Evolutionary conservation across 2,329 filamentous ascomycete species (phyloP), one percentile per base, ranked within the genome.

Genomic region (Colletotrichum cordylinicola): DNA sequence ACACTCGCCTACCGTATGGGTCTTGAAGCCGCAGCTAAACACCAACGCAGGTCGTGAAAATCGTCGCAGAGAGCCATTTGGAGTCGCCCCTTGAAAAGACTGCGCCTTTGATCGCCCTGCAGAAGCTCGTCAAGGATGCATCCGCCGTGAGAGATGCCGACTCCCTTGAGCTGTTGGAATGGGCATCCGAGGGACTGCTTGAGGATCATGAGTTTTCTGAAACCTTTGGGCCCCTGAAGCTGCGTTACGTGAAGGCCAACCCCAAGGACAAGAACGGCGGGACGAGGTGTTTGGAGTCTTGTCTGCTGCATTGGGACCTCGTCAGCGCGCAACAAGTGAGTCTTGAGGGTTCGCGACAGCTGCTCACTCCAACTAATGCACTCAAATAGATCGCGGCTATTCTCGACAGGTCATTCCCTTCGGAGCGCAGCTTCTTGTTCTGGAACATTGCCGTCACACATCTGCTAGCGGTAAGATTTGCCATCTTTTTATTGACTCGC

Each of bases 361-460:
- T 24, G 39, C 8, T 31, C 39, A 15, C 6, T 21, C 16, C 4
- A 5, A 29, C 43, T 72, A 71, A 76, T 48, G 43, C 18, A 15
- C 13, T 8, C 21, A 52, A 56, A 15, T 70, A 91, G 89, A 91
- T 92, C 79, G 88, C 90, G 0, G 88, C 88, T 2, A 86, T 87
- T 1, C 79, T 91, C 31, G 90, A 91, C 75, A 88, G 88, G 79
- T 87, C 87, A 0, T 88, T 89, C 66, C 83, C 88, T 3, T 82
- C 85, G 33, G 88, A 91, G 27, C 84, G 87, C 35, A 82, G 83
- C 3, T 88, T 87, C 72, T 84, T 90, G 80, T 91, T 91, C 76
- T 90, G 87, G 86, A 91, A 89, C 76, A 91, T 91, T 77, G 83
- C 86, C 24, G 84, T 90, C 18, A 91, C 89, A 0, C 88, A 89